Base-by-base conservation (phyloP, 2,329 filamentous ascomycete species). In the Neofusicoccum sp. region DNA sequence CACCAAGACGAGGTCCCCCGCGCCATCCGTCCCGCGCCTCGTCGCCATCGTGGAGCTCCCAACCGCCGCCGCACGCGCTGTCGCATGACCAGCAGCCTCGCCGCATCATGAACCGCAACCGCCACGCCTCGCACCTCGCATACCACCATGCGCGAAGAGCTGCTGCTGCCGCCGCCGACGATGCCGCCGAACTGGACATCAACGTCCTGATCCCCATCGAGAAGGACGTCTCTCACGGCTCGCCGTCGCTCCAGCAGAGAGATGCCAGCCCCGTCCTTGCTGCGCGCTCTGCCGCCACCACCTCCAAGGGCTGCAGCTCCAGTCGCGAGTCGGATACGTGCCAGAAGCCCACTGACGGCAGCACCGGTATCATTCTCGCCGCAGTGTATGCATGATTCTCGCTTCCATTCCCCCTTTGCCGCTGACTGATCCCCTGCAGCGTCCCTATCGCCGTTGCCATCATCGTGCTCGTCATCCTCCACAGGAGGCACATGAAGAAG, bases 401-500 rank as follows among this genome's bases (percentile, higher is more conserved):
- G 22, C 16, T 11, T 37, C 37, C 31, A 29, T 11, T 7, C 43
- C 41, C 22, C 14, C 12, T 29, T 31, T 44, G 33, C 39, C 31
- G 31, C 44, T 63, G 31, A 31, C 47, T 63, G 39, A 63, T 47
- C 31, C 16, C 6, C 3, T 50, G 28, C 70, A 97, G 93, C 45
- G 87, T 98, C 61, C 93, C 95, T 1, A 73, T 97, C 50, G 80
- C 87, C 34, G 79, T 85, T 65, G 89, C 90, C 22, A 74, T 89
- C 1, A 73, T 87, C 52, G 84, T 92, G 1, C 80, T 97, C 43
- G 72, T 93, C 67, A 89, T 88, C 72, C 84, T 99, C 39, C 93
- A 97, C 74, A 87, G 92, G 59, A 85, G 92, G 74, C 90, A 92
- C 71, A 78, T 91, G 43, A 87, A 85, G 74, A 92, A 87, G 71